Conservation (phyloP, 768 basidiomycete genomes). For the Auricularia auricula-judae region DNA sequence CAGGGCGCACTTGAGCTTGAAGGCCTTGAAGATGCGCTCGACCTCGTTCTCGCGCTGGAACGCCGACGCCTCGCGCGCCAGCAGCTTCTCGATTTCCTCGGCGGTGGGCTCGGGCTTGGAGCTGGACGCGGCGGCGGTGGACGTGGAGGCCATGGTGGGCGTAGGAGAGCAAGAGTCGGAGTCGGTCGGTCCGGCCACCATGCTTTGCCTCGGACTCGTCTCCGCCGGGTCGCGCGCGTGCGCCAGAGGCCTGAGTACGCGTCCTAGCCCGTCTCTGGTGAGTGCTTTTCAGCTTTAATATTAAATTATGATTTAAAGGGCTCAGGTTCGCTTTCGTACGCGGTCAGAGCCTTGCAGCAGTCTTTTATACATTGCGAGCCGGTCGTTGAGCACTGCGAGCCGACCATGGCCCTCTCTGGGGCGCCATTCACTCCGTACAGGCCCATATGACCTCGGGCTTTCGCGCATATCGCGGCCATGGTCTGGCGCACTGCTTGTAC, state of each 20-base stretch:
- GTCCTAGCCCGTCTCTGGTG: background rate
- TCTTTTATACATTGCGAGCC: no score
- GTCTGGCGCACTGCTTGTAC: background rate
- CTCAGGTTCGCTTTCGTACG: background rate
- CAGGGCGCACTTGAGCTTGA: conserved; percentile 81
- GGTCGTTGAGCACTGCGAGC: no score
- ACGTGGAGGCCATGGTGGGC: background rate
- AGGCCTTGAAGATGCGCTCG: conserved; percentile 84
- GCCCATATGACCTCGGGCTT: no score
- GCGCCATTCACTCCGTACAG: no score
- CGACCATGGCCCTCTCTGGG: no score
- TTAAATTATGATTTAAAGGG: background rate
- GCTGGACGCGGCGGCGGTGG: background rate
- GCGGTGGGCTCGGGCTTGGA: conserved; percentile 18
- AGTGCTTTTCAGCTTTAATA: background rate
- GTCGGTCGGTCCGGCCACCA: background rate
- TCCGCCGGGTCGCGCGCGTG: background rate
- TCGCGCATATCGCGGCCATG: no score
- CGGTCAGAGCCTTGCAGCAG: background rate
- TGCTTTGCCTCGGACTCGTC: background rate
- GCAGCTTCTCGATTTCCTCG: conserved; percentile 65
- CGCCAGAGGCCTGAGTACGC: background rate
- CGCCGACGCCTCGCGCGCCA: conserved; percentile 71
- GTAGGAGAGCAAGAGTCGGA: background rate
- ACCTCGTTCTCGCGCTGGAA: conserved; percentile 84